Base-by-base conservation (phyloP, 2,329 filamentous ascomycete genomes). In the Colletotrichum euphorbiae region DNA sequence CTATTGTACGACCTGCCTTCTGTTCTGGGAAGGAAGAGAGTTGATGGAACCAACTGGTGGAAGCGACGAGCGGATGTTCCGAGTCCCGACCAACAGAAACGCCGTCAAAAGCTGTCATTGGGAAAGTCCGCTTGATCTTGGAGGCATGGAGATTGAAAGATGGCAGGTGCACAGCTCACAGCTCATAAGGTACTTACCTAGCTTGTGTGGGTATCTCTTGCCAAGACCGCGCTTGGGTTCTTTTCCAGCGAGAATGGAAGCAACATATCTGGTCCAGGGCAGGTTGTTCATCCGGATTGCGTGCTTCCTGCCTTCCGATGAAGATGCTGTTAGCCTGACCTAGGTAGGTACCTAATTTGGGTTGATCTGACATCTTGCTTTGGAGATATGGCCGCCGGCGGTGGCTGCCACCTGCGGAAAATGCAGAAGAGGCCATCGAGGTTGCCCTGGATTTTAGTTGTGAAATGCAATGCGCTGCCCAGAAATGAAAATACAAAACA, bases 171-270 rank as follows among this genome's bases (percentile, higher is more conserved):
- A 28, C 28, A 28, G 6, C 28, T 28, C 28, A 28, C 28, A 28
- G 6, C 28, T 28, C 19, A 42, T 4, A n/a, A n/a, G n/a, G n/a
- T n/a, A n/a, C n/a, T n/a, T n/a, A n/a, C n/a, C n/a, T n/a, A 42
- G 38, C 54, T 57, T 57, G 15, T 33, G 40, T 57, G 54, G 54
- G 38, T 28, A 58, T 9, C 42, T 46, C 8, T 8, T 58, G 55
- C 36, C 52, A 56, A 43, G 21, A 28, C 36, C 36, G 36, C 3
- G n/a, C 12, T 12, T 36, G 28, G 28, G 9, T 38, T 12, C 36
- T 12, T 33, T 54, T 24, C 51, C 21, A 15, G 24, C 24, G 24
- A 24, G 13, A 50, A 48, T n/a, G 45, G 31, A 31, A 33, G 48
- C 15, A 33, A 17, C 48, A 6, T 38, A 15, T 17, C n/a, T n/a